These are phyloP conservation scores for Jatropha multifida DNA, from an alignment of 441 rosid species.

Conservation along the genomic window DNA sequence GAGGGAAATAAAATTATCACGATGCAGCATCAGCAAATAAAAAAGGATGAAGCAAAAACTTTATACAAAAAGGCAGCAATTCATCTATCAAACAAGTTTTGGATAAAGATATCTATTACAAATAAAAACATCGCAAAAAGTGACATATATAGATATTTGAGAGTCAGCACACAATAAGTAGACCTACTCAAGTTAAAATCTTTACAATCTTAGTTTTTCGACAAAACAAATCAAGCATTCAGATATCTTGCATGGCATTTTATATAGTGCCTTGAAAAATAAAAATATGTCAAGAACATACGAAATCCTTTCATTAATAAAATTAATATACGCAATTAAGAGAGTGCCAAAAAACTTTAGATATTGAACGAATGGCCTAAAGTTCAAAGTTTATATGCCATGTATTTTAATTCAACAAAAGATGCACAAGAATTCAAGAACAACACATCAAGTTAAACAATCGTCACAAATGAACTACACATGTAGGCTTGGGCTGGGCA, in stretches of 20 bases:
- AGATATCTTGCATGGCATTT: background rate
- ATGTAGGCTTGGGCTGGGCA: background rate
- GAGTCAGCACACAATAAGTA: background rate
- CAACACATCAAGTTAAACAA: background rate
- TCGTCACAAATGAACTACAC: background rate
- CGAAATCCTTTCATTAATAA: no score
- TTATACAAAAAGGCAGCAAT: background rate
- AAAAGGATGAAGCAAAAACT: background rate
- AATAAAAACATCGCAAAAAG: background rate
- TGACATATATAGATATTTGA: background rate
- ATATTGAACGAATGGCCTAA: background rate
- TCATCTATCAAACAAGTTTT: background rate
- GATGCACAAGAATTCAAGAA: background rate
- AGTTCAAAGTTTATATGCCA: background rate
- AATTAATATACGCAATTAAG: no score
- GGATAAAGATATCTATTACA: background rate
- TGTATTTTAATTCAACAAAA: background rate
- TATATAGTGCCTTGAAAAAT: background rate
- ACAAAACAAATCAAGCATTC: background rate
- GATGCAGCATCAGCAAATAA: slow-evolving; percentile 11
- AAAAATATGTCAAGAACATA: background rate
- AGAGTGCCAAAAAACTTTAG: background rate
- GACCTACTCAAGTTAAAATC: background rate
- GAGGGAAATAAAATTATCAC: slow-evolving; percentile 4
- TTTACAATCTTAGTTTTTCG: background rate